A percentile compares a stretch with the other conserved stretches of the same genome.
phyloP scores from a whole-genome alignment of 2,329 filamentous ascomycete species.

The Madurella mycetomatis region DNA sequence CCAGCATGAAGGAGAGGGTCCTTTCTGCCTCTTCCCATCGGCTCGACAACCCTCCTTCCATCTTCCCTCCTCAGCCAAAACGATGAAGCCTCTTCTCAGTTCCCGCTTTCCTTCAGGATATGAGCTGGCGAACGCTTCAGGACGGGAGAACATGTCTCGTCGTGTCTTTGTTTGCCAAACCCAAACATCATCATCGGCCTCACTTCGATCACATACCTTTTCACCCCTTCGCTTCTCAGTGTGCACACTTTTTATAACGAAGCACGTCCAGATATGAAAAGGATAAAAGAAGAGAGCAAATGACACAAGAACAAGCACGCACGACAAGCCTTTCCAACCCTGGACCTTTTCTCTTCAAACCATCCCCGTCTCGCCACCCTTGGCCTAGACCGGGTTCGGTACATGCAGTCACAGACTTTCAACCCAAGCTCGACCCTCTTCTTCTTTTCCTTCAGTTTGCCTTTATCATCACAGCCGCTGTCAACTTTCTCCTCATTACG shows the following conservation, averaged over 20 bases:
- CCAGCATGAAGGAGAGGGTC: constrained; percentile 6
- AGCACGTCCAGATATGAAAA: too few species aligned
- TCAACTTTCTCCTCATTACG: not conserved
- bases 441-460: too few species aligned
- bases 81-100: not conserved
- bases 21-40: constrained; percentile 8
- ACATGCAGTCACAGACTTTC: too few species aligned
- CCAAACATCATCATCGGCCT: not conserved
- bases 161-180: not conserved
- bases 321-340: too few species aligned
- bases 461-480: too few species aligned
- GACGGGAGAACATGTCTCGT: not conserved
- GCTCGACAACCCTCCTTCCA: not conserved
- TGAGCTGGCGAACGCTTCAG: not conserved
- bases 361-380: too few species aligned
- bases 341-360: not conserved
- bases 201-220: not conserved
- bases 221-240: not conserved
- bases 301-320: too few species aligned
- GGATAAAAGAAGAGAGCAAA: too few species aligned
- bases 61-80: not conserved
- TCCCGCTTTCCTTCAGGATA: not conserved
- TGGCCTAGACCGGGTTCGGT: too few species aligned
- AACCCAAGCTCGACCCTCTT: too few species aligned
- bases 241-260: not conserved